Evolutionary conservation across 129 eudicot genomes (phyloP).

Genomic region (Saposhnikovia divaricata): DNA sequence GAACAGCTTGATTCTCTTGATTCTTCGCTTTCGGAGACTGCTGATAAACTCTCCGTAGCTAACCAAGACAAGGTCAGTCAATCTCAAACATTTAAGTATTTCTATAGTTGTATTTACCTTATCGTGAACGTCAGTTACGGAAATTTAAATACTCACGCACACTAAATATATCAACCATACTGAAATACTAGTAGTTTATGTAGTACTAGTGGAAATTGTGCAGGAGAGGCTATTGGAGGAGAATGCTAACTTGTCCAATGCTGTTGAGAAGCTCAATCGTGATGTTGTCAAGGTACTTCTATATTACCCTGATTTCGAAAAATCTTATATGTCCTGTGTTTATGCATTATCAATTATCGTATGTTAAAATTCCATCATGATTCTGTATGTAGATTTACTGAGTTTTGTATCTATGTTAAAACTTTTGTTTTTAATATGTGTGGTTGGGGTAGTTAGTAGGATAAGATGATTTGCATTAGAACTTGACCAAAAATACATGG

Average conservation of each 20-base stretch:
- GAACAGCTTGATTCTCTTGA: conserved; percentile 65
- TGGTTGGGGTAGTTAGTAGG: background rate
- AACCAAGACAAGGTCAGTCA: conserved; percentile 56
- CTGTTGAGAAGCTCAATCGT: conserved; percentile 78
- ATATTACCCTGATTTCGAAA: background rate
- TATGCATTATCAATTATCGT: background rate
- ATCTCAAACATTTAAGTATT: background rate
- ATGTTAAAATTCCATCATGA: no score
- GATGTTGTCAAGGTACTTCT: conserved; percentile 79
- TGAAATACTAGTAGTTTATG: background rate
- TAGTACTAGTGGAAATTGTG: background rate
- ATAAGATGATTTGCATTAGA: background rate
- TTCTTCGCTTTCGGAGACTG: conserved; percentile 45
- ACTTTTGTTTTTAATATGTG: background rate
- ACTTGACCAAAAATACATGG: background rate
- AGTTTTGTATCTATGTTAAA: background rate
- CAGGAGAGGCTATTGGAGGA: conserved; percentile 68
- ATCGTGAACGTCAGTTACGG: background rate
- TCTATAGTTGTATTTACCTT: no score
- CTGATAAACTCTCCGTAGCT: conserved; percentile 42
- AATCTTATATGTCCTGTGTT: background rate
- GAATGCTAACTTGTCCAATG: conserved; percentile 48
- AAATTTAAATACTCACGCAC: background rate
- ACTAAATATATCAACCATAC: no score
- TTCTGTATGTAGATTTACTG: no score